Percentiles rank a stretch among this genome's conserved stretches.
These are phyloP conservation scores for Neopestalotiopsis clavispora DNA, from an alignment of 2,329 filamentous ascomycete species.

Conservation along the genomic window DNA sequence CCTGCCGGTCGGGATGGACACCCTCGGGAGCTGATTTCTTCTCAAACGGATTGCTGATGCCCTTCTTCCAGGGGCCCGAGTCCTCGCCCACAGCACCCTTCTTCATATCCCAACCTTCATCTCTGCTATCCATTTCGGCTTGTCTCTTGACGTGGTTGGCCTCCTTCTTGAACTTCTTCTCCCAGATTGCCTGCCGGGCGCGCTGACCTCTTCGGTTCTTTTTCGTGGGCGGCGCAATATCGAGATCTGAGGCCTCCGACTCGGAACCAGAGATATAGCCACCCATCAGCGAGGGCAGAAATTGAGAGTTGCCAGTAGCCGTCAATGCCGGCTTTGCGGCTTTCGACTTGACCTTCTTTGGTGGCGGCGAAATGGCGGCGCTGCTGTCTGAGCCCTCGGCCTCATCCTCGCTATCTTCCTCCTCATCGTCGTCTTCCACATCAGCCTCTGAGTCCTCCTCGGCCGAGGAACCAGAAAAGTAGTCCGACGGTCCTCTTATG, in stretches of 20 bases:
- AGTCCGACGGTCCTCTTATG: slow-evolving; percentile 22
- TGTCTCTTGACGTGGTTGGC: slow-evolving; percentile 67
- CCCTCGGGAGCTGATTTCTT: slow-evolving; percentile 24
- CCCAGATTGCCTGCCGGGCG: slow-evolving; percentile 78
- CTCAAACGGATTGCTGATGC: slow-evolving; percentile 39
- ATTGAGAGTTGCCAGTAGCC: slow-evolving; percentile 54
- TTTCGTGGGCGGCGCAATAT: slow-evolving; percentile 59
- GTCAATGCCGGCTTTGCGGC: slow-evolving; percentile 24
- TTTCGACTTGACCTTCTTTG: slow-evolving; percentile 38
- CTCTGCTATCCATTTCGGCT: slow-evolving; percentile 44
- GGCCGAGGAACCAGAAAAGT: slow-evolving; percentile 20
- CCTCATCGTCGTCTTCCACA: neutral
- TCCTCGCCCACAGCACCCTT: slow-evolving; percentile 57
- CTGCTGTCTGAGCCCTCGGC: slow-evolving; percentile 31
- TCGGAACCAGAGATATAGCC: slow-evolving; percentile 82
- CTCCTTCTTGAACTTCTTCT: slow-evolving; percentile 76
- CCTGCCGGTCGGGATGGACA: slow-evolving; percentile 36
- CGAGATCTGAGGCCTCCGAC: slow-evolving; percentile 67
- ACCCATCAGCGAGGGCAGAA: slow-evolving; percentile 77
- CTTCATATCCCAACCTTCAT: slow-evolving; percentile 63
- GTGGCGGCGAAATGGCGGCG: slow-evolving; percentile 29
- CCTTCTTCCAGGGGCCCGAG: slow-evolving; percentile 57
- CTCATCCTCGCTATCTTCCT: slow-evolving; percentile 30
- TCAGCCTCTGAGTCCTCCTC: slow-evolving; percentile 25
- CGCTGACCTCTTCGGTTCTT: slow-evolving; percentile 81